phyloP scores from a whole-genome alignment of 164 flowering plant species.

The Stephania yunnanensis region DNA sequence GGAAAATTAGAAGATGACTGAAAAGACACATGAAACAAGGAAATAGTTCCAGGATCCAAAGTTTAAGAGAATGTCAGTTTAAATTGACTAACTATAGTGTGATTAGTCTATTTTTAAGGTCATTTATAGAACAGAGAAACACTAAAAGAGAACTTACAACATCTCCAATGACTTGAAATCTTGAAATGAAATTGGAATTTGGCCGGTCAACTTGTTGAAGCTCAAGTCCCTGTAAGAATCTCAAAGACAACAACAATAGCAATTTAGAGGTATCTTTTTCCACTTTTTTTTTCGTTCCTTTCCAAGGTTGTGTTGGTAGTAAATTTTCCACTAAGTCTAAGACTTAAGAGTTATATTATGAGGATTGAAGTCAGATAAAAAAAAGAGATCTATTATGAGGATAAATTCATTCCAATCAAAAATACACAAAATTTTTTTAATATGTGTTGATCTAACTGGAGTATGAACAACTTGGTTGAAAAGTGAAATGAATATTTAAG shows the following conservation, averaged over 20 bases:
- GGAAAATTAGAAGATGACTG: neutral
- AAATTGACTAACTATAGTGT: neutral
- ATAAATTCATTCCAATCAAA: too few species aligned
- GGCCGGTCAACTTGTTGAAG: slow-evolving; percentile 46
- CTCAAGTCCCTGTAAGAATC: slow-evolving; percentile 39
- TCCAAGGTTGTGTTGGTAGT: too few species aligned
- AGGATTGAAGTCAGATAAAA: too few species aligned
- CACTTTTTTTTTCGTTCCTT: too few species aligned
- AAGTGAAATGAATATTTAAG: neutral
- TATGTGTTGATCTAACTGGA: neutral
- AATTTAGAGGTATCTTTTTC: neutral
- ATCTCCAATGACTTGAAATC: slow-evolving; percentile 20
- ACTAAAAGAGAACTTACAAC: slow-evolving; percentile 26
- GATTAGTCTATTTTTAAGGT: neutral
- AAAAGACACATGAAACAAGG: neutral
- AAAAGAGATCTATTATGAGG: too few species aligned
- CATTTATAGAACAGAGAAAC: neutral
- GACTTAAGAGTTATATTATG: too few species aligned
- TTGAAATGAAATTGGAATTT: slow-evolving; percentile 38
- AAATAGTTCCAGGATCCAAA: neutral
- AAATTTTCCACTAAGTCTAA: too few species aligned
- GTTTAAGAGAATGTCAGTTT: neutral
- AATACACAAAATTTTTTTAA: too few species aligned
- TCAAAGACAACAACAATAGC: neutral
- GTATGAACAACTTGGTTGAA: neutral